phyloP scores from a whole-genome alignment of 1,284 basidiomycete species.

The Blastosporella zonata region DNA sequence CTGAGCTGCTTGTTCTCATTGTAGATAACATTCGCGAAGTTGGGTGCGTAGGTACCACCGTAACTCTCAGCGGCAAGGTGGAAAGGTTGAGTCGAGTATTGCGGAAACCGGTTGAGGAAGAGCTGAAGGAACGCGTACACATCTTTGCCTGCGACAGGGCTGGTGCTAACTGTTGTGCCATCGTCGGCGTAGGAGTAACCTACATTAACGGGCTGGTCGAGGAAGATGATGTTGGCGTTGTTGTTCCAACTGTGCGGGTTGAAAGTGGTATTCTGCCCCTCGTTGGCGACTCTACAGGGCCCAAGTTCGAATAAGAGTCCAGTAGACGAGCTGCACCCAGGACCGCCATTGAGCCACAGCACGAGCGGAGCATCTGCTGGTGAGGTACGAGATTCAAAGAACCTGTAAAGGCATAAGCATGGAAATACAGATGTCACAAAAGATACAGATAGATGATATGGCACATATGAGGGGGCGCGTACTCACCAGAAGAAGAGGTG shows the following conservation, averaged over 20 bases:
- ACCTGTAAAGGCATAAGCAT: slow-evolving; percentile 45
- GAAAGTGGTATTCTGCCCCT: slow-evolving; percentile 64
- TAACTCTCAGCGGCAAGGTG: slow-evolving; percentile 77
- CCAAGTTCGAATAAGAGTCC: slow-evolving; percentile 80
- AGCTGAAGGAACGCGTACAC: slow-evolving; percentile 90
- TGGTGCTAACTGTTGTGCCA: slow-evolving; percentile 67
- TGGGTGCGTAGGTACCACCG: slow-evolving; percentile 79
- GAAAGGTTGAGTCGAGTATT: slow-evolving; percentile 68
- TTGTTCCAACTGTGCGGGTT: slow-evolving; percentile 82
- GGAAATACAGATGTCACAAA: too few relatives aligned
- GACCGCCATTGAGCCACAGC: slow-evolving; percentile 89
- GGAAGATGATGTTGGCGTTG: slow-evolving; percentile 60
- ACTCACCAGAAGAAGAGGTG: slow-evolving; percentile 85
- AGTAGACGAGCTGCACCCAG: slow-evolving; percentile 75
- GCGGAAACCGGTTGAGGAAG: slow-evolving; percentile 70
- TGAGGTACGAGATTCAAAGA: slow-evolving; percentile 78
- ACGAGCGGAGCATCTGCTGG: slow-evolving; percentile 79
- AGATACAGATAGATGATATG: too few relatives aligned
- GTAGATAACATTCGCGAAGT: slow-evolving; percentile 76
- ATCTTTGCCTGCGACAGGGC: slow-evolving; percentile 75
- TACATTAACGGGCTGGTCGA: slow-evolving; percentile 87
- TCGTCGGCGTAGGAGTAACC: slow-evolving; percentile 85
- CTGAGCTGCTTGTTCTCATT: slow-evolving; percentile 63
- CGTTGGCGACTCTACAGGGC: slow-evolving; percentile 35
- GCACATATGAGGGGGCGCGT: neutral